Evolutionary conservation across 768 basidiomycete species (phyloP).

Genomic region (Hemileccinum impolitum): DNA sequence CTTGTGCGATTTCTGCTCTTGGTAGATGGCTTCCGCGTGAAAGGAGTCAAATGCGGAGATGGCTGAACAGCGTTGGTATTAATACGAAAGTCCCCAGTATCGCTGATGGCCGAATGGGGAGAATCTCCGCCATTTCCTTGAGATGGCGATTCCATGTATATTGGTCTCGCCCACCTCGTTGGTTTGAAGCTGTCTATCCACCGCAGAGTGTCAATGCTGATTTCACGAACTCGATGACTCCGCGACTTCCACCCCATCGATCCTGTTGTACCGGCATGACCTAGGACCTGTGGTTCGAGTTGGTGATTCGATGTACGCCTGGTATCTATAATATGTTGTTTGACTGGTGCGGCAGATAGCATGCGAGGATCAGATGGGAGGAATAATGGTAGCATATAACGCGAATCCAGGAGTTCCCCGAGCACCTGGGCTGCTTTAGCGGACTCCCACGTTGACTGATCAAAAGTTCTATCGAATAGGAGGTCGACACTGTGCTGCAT

Average conservation of each 20-base stretch:
- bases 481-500: slow-evolving; percentile 67
- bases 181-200: slow-evolving; percentile 67
- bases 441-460: slow-evolving; percentile 74
- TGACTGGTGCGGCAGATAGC: slow-evolving; percentile 65
- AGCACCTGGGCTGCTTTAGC: slow-evolving; percentile 73
- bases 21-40: slow-evolving; percentile 64
- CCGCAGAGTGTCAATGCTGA: slow-evolving; percentile 56
- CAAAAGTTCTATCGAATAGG: slow-evolving; percentile 68
- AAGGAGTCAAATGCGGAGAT: slow-evolving; percentile 41
- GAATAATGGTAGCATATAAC: slow-evolving; percentile 86
- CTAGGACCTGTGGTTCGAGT: slow-evolving; percentile 36
- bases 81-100: slow-evolving; percentile 32
- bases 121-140: slow-evolving; percentile 27
- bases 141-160: slow-evolving; percentile 33
- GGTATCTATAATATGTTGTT: slow-evolving; percentile 23
- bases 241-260: slow-evolving; percentile 58
- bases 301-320: slow-evolving; percentile 16
- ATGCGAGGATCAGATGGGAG: slow-evolving; percentile 80
- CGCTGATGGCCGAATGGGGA: slow-evolving; percentile 30
- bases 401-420: slow-evolving; percentile 88
- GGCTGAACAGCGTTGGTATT: slow-evolving; percentile 35
- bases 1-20: slow-evolving; percentile 54
- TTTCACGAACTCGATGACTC: slow-evolving; percentile 57
- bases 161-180: slow-evolving; percentile 52
- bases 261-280: slow-evolving; percentile 38